A percentile compares a stretch with the other conserved stretches of the same genome.
phyloP scores from a whole-genome alignment of 768 basidiomycete genomes.

The Neoboletus brunneissimus region DNA sequence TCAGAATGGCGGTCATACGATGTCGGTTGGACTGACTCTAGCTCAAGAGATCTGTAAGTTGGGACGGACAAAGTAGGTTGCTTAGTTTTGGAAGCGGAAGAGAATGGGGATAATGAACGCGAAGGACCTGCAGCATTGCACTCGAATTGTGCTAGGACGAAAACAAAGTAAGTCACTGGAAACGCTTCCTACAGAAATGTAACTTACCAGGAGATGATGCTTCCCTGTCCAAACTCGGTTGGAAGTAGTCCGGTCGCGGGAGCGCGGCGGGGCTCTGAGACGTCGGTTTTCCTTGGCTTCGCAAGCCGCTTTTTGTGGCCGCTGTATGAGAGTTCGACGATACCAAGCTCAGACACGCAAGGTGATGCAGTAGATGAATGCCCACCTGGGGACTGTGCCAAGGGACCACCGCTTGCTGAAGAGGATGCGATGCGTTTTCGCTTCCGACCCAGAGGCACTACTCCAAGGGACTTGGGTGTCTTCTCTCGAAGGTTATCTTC shows the following conservation, averaged over 20 bases:
- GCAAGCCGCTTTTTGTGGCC: slow-evolving; percentile 6
- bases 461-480: slow-evolving; percentile 13
- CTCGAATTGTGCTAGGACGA: slow-evolving; percentile 10
- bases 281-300: not conserved
- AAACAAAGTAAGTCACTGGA: slow-evolving; percentile 5
- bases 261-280: slow-evolving; percentile 4
- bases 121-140: slow-evolving; percentile 9
- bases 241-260: slow-evolving; percentile 3
- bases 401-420: slow-evolving; percentile 3
- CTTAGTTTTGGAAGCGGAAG: slow-evolving; percentile 9
- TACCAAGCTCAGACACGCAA: slow-evolving; percentile 6
- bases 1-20: not conserved
- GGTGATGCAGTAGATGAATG: slow-evolving; percentile 6
- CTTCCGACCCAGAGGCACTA: slow-evolving; percentile 14
- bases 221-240: not conserved
- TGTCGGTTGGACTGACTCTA: slow-evolving; percentile 3
- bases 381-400: slow-evolving; percentile 21
- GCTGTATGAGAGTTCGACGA: slow-evolving; percentile 5
- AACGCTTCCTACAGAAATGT: not conserved
- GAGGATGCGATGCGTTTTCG: slow-evolving; percentile 27
- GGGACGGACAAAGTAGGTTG: slow-evolving; percentile 1
- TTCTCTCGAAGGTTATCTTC: slow-evolving; percentile 5
- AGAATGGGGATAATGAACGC: slow-evolving; percentile 2
- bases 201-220: slow-evolving; percentile 14
- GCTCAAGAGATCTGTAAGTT: slow-evolving; percentile 8